Conservation (phyloP, 352 stramenopile genomes). For the Phytophthora quininea region DNA sequence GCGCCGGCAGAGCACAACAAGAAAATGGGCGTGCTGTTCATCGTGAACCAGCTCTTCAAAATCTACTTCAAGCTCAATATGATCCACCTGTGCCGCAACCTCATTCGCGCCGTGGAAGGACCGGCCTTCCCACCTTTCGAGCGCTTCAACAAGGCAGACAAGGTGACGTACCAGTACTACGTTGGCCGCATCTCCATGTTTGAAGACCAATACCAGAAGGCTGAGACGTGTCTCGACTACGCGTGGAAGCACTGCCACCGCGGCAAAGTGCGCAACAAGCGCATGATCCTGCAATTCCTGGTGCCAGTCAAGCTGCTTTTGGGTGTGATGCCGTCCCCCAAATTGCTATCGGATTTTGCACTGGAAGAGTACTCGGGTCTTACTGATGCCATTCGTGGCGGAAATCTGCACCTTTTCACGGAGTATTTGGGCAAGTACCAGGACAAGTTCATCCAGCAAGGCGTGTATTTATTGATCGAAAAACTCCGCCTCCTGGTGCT, state of each 20-base stretch:
- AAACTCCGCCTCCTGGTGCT: conserved; percentile 95
- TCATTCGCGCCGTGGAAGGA: conserved; percentile 88
- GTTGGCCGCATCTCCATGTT: conserved; percentile 96
- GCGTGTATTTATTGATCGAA: conserved; percentile 96
- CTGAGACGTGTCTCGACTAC: conserved; percentile 94
- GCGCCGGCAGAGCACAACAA: conserved; percentile 82
- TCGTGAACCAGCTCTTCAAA: conserved; percentile 97
- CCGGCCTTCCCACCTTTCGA: conserved; percentile 82
- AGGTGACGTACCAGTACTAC: conserved; percentile 97
- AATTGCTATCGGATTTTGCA: conserved; percentile 92
- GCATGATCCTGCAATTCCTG: conserved; percentile 95
- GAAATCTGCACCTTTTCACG: conserved; percentile 94
- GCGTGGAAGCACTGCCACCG: conserved; percentile 93
- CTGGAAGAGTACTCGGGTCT: conserved; percentile 88
- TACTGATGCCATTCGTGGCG: conserved; percentile 89
- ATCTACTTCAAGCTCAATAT: conserved; percentile 97
- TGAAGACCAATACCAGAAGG: conserved; percentile 96
- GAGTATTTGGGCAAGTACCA: conserved; percentile 92
- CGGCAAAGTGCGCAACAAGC: conserved; percentile 89
- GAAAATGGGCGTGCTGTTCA: conserved; percentile 87
- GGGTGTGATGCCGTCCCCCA: conserved; percentile 90
- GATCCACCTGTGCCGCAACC: conserved; percentile 95
- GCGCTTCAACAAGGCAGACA: conserved; percentile 84
- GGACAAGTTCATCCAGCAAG: conserved; percentile 89
- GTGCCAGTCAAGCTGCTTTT: conserved; percentile 94